Evolutionary conservation across 768 basidiomycete genomes (phyloP).

Genomic region (Asterophora lycoperdoides): DNA sequence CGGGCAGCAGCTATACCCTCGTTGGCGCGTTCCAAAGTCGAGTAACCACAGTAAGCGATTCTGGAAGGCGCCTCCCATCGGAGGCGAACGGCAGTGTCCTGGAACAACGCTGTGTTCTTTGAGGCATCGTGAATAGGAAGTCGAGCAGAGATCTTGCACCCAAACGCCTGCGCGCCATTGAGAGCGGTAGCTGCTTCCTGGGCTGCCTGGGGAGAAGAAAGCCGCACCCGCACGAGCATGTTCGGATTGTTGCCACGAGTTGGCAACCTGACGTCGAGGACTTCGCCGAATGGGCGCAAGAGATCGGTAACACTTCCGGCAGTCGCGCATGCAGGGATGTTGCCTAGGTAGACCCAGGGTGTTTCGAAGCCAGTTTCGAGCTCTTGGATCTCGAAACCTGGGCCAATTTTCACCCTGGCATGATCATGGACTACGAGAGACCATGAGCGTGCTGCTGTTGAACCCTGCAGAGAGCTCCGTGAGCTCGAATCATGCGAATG

Average conservation of each 20-base stretch:
- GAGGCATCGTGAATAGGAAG: slow-evolving; percentile 40
- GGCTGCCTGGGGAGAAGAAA: slow-evolving; percentile 45
- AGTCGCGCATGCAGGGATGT: slow-evolving; percentile 39
- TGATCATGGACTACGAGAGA: slow-evolving; percentile 45
- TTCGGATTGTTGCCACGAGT: slow-evolving; percentile 13
- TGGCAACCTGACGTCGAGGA: slow-evolving; percentile 35
- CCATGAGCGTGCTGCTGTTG: slow-evolving; percentile 12
- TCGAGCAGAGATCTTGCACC: slow-evolving; percentile 38
- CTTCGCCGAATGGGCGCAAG: slow-evolving; percentile 44
- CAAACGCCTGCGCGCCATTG: slow-evolving; percentile 40
- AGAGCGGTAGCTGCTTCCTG: slow-evolving; percentile 47
- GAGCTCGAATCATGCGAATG: background rate
- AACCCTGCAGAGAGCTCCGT: background rate
- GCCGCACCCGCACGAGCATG: slow-evolving; percentile 41
- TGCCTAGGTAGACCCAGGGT: slow-evolving; percentile 50
- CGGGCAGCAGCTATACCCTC: slow-evolving; percentile 42
- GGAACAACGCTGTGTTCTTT: slow-evolving; percentile 34
- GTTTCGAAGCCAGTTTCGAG: slow-evolving; percentile 69
- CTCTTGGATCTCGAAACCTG: slow-evolving; percentile 57
- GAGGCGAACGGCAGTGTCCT: slow-evolving; percentile 54
- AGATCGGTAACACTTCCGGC: slow-evolving; percentile 31
- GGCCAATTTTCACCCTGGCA: slow-evolving; percentile 49
- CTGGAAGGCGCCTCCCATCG: slow-evolving; percentile 56
- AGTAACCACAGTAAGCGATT: slow-evolving; percentile 62
- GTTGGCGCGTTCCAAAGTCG: slow-evolving; percentile 42